Evolutionary conservation across 257 asterid species (phyloP).

Genomic region (Haberlea rhodopensis): DNA sequence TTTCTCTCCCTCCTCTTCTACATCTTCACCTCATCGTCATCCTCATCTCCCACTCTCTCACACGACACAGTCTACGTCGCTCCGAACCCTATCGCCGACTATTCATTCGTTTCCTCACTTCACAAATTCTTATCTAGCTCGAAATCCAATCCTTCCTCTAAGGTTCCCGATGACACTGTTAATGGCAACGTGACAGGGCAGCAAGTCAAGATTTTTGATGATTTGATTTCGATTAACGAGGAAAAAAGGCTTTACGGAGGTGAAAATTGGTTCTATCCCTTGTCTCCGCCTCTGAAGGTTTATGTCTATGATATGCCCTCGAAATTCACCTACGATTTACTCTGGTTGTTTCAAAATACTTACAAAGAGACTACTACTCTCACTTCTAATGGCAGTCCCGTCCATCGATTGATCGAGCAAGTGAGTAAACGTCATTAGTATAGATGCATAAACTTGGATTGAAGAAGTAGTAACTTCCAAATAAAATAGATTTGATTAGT

Average conservation of each 20-base stretch:
- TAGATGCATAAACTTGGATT: background rate
- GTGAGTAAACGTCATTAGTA: conserved; percentile 28
- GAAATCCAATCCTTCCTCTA: conserved; percentile 32
- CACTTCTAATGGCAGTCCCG: conserved; percentile 97
- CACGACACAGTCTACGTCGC: conserved; percentile 26
- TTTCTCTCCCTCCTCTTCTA: conserved; percentile 49
- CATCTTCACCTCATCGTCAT: conserved; percentile 38
- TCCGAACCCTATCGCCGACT: conserved; percentile 54
- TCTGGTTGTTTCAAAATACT: conserved; percentile 60
- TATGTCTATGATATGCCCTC: conserved; percentile 90
- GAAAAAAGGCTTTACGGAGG: conserved; percentile 46
- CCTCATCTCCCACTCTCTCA: conserved; percentile 26
- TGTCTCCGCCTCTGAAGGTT: conserved; percentile 50
- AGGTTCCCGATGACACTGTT: conserved; percentile 41
- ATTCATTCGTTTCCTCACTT: conserved; percentile 77
- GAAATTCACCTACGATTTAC: conserved; percentile 89
- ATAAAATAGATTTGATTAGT: background rate
- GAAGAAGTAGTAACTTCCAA: background rate
- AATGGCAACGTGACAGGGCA: conserved; percentile 31
- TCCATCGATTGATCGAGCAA: conserved; percentile 91
- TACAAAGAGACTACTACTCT: conserved; percentile 66
- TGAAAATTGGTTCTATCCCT: conserved; percentile 31
- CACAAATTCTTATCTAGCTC: conserved; percentile 55
- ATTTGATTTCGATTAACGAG: conserved; percentile 51
- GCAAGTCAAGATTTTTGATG: conserved; percentile 51